Base-by-base conservation (phyloP, 768 basidiomycete species). In the Kwoniella sp. region DNA sequence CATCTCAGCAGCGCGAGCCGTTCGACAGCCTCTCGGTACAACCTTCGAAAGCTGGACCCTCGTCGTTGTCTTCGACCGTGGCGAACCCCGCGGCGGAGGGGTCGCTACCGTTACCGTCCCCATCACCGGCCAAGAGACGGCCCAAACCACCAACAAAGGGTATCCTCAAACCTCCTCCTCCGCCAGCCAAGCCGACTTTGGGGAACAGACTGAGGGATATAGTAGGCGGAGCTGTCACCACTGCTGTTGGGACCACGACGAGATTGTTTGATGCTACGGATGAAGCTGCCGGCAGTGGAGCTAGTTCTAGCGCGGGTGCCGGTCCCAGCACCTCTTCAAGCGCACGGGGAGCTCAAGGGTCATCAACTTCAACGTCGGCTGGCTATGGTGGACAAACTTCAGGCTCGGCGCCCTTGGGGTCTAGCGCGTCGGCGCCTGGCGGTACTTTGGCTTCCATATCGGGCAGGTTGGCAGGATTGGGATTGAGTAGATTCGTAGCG, bases 101-200 rank as follows among this genome's bases (percentile, higher is more conserved):
- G 20, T 45, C 20, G 17, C 41, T 13, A 13, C 34, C 34, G 15
- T 45, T 45, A 17, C 41, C 41, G 20, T 45, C 41, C 2, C 52
- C 69, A 4, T 68, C 74, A 26, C 76, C 74, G 13, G 71, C 74
- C 17, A 63, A 64, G 22, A 53, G 74, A 22, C 73, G 77, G 13
- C 79, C 76, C 0, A 73, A 72, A 31, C 79, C 75, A 37, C 81
- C 81, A 0, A 80, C 74, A 38, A 79, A 74, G 61, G 80, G 80
- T 0, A 82, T 82, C 37, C 76, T 82, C 47, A 82, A 82, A 67
- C 80, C 81, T 0, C 74, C 81, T 9, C 78, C 75, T 7, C 79
- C 77, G 11, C 77, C 80, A 47, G 67, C 75, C 12, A 82, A 79
- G 63, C 77, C 78, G 1, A 77, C 77, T 15, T 66, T 81, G 15